Percentiles rank a stretch among this genome's conserved stretches.
These are phyloP conservation scores for Leucosporidium scottii DNA, from an alignment of 768 basidiomycete species.

Conservation along the genomic window DNA sequence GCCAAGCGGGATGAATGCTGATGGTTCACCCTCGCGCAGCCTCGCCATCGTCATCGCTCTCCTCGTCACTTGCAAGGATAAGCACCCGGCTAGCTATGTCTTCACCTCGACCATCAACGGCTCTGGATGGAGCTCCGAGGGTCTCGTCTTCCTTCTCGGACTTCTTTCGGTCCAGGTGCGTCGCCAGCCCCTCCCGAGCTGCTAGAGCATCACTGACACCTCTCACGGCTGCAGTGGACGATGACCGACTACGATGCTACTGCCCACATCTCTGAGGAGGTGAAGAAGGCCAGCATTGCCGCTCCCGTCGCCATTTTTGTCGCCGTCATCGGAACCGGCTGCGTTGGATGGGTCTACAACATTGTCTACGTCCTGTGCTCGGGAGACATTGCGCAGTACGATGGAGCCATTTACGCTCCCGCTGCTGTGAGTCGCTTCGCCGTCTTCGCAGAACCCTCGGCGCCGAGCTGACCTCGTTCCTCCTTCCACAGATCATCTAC, in stretches of 20 bases:
- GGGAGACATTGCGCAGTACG: background rate
- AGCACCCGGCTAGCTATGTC: conserved; percentile 71
- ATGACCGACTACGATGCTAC: conserved; percentile 41
- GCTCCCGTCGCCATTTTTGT: conserved; percentile 46
- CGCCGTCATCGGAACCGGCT: conserved; percentile 44
- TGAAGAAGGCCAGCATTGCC: conserved; percentile 43
- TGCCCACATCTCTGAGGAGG: conserved; percentile 45
- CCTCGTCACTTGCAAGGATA: conserved; percentile 57
- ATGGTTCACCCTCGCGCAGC: no score
- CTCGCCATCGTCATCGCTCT: conserved; percentile 78
- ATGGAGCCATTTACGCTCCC: background rate
- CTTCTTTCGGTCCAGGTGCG: conserved; percentile 57
- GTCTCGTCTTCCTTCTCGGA: conserved; percentile 76
- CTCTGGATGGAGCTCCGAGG: conserved; percentile 68
- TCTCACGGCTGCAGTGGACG: conserved; percentile 39
- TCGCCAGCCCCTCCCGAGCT: conserved; percentile 11
- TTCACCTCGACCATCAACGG: conserved; percentile 71
- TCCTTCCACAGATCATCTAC: conserved; percentile 58
- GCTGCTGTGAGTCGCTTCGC: conserved; percentile 48
- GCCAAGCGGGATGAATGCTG: no score
- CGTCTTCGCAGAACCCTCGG: conserved; percentile 49
- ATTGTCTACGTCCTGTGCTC: conserved; percentile 4
- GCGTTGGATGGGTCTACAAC: conserved; percentile 16
- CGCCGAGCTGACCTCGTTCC: conserved; percentile 53
- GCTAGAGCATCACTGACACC: conserved; percentile 35